Conservation (phyloP, 177 flowering plant genomes). For the Telopea speciosissima region DNA sequence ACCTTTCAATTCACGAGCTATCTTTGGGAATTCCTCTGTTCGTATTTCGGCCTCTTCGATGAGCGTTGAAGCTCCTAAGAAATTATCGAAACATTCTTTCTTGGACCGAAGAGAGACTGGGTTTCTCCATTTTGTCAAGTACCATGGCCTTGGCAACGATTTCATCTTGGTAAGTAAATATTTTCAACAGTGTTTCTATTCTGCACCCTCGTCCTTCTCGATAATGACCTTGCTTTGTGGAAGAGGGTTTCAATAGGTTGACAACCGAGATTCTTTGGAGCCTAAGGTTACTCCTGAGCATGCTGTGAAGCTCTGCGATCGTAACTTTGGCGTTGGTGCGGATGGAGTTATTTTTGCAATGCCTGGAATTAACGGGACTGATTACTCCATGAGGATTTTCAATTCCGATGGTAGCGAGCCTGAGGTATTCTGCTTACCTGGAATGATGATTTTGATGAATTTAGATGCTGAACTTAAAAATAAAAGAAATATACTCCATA, state of each 20-base stretch:
- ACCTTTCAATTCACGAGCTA: neutral
- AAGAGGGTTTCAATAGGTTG: slow-evolving; percentile 46
- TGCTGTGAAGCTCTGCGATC: slow-evolving; percentile 82
- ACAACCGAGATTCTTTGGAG: slow-evolving; percentile 71
- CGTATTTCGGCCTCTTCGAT: slow-evolving; percentile 12
- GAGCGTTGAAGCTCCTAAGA: slow-evolving; percentile 15
- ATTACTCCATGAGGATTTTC: slow-evolving; percentile 94
- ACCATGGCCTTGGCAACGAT: slow-evolving; percentile 35
- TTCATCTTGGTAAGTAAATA: slow-evolving; percentile 25
- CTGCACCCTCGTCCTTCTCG: neutral
- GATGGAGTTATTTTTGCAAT: slow-evolving; percentile 91
- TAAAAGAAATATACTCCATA: too few relatives aligned
- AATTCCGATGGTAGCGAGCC: slow-evolving; percentile 99
- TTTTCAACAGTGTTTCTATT: neutral
- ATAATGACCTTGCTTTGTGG: neutral
- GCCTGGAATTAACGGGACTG: slow-evolving; percentile 86
- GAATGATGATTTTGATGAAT: neutral
- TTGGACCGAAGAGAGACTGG: slow-evolving; percentile 21
- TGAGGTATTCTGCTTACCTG: slow-evolving; percentile 42
- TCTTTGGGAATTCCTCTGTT: slow-evolving; percentile 1
- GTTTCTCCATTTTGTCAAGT: slow-evolving; percentile 30
- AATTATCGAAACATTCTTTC: slow-evolving; percentile 6
- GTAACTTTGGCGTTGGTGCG: slow-evolving; percentile 95
- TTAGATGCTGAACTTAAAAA: too few relatives aligned
- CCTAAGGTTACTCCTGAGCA: slow-evolving; percentile 81